Conservation (phyloP, 345 rosid genomes). For the Populus simonii region DNA sequence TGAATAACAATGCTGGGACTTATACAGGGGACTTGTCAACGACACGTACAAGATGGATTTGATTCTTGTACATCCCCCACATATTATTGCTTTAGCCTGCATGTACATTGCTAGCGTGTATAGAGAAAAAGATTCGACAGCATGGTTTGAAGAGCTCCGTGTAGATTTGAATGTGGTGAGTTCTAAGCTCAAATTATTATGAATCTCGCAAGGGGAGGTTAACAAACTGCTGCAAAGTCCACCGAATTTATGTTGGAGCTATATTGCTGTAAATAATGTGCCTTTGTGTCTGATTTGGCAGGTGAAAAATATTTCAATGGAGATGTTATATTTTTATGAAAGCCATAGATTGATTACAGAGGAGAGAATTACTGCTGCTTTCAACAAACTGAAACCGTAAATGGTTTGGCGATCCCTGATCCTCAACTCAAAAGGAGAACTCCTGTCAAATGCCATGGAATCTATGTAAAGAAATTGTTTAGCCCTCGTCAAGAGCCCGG, state of each 20-base stretch:
- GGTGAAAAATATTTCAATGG: slow-evolving; percentile 62
- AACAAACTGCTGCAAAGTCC: neutral
- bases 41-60: slow-evolving; percentile 97
- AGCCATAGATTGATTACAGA: slow-evolving; percentile 37
- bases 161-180: slow-evolving; percentile 97
- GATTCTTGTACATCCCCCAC: slow-evolving; percentile 85
- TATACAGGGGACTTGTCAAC: slow-evolving; percentile 84
- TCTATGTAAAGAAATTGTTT: neutral
- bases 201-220: too few species aligned
- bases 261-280: neutral
- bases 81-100: slow-evolving; percentile 88
- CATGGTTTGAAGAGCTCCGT: slow-evolving; percentile 98
- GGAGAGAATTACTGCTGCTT: slow-evolving; percentile 37
- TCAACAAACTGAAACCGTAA: slow-evolving; percentile 56
- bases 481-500: neutral
- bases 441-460: neutral
- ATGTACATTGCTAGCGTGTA: slow-evolving; percentile 71
- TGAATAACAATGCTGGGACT: neutral
- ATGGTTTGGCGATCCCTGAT: slow-evolving; percentile 1
- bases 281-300: slow-evolving; percentile 13
- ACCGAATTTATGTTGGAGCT: neutral
- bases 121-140: slow-evolving; percentile 69
- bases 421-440: neutral
- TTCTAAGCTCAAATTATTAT: neutral
- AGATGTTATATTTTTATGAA: slow-evolving; percentile 59